phyloP scores from a whole-genome alignment of 441 rosid genomes.

The Erodium texanum region DNA sequence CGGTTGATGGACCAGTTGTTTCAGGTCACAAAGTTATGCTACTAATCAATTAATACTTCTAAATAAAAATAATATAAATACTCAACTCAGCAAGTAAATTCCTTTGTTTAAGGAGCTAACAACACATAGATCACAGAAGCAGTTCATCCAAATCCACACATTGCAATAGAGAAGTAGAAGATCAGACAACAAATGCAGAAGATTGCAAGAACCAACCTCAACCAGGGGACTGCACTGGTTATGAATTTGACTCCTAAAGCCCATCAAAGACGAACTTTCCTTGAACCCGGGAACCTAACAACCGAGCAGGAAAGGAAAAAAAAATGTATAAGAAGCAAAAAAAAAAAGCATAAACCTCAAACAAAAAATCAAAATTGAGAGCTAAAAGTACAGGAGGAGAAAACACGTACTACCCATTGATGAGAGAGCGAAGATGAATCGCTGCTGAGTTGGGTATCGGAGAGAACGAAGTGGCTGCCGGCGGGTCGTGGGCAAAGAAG shows the following conservation, averaged over 20 bases:
- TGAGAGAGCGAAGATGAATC: background rate
- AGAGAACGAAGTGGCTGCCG: too few relatives aligned
- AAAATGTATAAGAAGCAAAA: constrained; percentile 13
- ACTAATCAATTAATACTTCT: background rate
- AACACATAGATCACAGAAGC: background rate
- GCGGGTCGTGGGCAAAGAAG: too few relatives aligned
- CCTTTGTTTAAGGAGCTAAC: background rate
- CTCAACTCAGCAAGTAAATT: background rate
- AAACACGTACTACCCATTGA: background rate
- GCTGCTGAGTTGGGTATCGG: background rate
- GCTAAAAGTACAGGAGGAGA: background rate
- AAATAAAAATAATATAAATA: background rate
- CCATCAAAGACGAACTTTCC: constrained; percentile 37
- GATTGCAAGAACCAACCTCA: constrained; percentile 42
- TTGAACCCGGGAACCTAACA: constrained; percentile 44
- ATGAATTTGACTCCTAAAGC: constrained; percentile 44
- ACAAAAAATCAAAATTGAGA: background rate
- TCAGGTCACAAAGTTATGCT: background rate
- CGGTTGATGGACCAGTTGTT: background rate
- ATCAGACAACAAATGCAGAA: background rate
- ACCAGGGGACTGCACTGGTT: constrained; percentile 60
- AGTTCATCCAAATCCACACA: background rate
- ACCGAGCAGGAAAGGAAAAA: too few relatives aligned
- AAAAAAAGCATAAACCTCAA: background rate
- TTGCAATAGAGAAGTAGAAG: background rate